Conservation (phyloP, 495 filamentous ascomycete genomes). For the Cryomyces antarcticus region DNA sequence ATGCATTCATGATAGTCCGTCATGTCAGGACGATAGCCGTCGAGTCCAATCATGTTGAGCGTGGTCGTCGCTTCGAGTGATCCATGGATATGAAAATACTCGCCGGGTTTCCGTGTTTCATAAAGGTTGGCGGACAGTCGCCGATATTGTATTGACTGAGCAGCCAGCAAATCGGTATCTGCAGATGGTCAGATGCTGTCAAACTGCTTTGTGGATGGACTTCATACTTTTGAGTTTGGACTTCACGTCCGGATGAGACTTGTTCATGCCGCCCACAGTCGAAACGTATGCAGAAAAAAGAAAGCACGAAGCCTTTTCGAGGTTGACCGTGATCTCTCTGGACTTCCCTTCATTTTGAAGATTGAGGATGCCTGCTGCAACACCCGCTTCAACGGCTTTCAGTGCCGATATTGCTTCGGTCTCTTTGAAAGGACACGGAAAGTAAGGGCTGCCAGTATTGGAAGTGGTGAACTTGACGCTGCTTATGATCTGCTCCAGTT, state of each 20-base stretch:
- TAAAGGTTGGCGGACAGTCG: constrained; percentile 60
- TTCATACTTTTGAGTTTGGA: constrained; percentile 38
- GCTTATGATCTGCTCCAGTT: neutral
- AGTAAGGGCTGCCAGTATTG: constrained; percentile 8
- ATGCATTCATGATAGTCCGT: constrained; percentile 47
- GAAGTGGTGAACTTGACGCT: neutral
- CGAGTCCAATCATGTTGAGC: constrained; percentile 45
- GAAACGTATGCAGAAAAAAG: constrained; percentile 54
- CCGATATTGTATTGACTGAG: constrained; percentile 53
- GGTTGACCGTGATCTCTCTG: constrained; percentile 32
- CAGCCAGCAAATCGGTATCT: constrained; percentile 52
- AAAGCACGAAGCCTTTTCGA: constrained; percentile 45
- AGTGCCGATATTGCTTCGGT: constrained; percentile 19
- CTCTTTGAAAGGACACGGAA: constrained; percentile 52
- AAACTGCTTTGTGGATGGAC: too few relatives aligned
- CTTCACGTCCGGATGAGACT: constrained; percentile 37
- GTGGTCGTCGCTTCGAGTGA: constrained; percentile 1
- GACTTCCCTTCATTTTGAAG: constrained; percentile 26
- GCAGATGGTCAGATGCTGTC: neutral
- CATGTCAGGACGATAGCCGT: constrained; percentile 37
- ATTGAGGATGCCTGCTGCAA: constrained; percentile 42
- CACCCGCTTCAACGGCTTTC: constrained; percentile 16
- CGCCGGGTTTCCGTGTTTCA: constrained; percentile 38
- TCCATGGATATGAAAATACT: constrained; percentile 64
- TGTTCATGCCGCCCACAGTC: constrained; percentile 47